A percentile compares a stretch with the other conserved stretches of the same genome.
phyloP scores from a whole-genome alignment of 2,329 filamentous ascomycete genomes.

The Teratosphaeria destructans region DNA sequence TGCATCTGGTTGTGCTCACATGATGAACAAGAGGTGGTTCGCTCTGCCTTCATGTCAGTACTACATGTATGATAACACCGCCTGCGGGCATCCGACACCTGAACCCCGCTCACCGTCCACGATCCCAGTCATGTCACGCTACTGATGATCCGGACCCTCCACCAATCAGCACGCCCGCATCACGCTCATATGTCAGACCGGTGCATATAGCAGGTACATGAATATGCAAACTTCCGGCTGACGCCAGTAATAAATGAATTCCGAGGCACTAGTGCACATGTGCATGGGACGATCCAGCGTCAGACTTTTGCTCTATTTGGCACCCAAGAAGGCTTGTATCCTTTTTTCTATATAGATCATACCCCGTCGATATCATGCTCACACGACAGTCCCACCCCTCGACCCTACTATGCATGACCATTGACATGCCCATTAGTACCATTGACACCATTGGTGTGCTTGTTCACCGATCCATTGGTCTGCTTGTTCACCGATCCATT shows the following conservation, averaged over 20 bases:
- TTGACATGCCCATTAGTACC: slow-evolving; percentile 14
- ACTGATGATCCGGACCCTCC: too few species aligned
- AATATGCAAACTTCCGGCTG: not conserved
- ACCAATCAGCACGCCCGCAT: too few species aligned
- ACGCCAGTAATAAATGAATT: not conserved
- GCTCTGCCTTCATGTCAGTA: too few species aligned
- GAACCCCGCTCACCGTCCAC: too few species aligned
- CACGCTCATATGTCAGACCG: not conserved
- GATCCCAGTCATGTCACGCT: too few species aligned
- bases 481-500: slow-evolving; percentile 7
- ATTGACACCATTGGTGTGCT: slow-evolving; percentile 14
- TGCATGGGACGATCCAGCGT: not conserved
- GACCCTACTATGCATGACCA: slow-evolving; percentile 1
- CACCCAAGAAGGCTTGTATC: not conserved
- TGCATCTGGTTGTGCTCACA: too few species aligned
- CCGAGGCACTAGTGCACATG: not conserved
- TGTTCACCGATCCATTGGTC: slow-evolving; percentile 10
- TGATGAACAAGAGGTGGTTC: too few species aligned
- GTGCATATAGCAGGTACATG: not conserved
- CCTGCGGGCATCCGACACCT: too few species aligned
- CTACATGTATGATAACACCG: too few species aligned
- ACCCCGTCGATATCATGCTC: not conserved
- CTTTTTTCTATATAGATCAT: slow-evolving; percentile 3
- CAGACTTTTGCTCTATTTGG: not conserved
- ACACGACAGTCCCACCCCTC: not conserved